Evolutionary conservation across 768 basidiomycete species (phyloP), one percentile per base, ranked within the genome.

Genomic region (Pluteus cervinus): DNA sequence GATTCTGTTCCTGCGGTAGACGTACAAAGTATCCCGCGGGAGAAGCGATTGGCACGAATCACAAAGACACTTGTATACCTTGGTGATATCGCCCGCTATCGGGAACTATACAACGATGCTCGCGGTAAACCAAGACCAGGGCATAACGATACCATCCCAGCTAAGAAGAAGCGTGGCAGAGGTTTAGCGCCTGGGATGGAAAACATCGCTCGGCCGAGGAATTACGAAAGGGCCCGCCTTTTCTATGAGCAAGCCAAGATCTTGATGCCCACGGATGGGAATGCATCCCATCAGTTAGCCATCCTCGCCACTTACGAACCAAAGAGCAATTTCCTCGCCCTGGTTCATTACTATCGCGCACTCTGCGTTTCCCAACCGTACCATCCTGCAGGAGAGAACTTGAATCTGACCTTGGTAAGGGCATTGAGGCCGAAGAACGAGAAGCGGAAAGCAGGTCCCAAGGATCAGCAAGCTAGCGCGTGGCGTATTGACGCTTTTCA

Each of bases 201-300:
- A n/a, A 50, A 60, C 3, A 58, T 71, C 23, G 68, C 76, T 17
- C 75, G 79, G 21, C 69, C 75, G 21, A 68, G 81, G 45, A 82
- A 81, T 46, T 91, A 82, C 53, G 70, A 78, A 30, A 80, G 73
- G 51, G 87, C 89, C 1, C 75, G 76, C 12, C 74, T 76, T 34
- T 88, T 81, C 54, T 99, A 97, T 57, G 80, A 87, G 33, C 84
- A 88, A 44, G 93, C 96, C 2, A 72, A 84, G 26, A 53, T 81
- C 21, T 69, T 99, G 7, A 65, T 86, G 5, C 94, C 96, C 0
- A 70, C 83, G 39, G 88, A 94, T 46, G 96, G 94, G 47, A 93
- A 97, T 52, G 77, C 96, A 1, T 94, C 86, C 14, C 94, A 98
- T 56, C 96, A 98, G 58, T 78, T 98, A 14, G 96, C 94, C 4